These are phyloP conservation scores for Phytophthora quininea DNA, from an alignment of 352 stramenopile genomes.

Conservation along the genomic window DNA sequence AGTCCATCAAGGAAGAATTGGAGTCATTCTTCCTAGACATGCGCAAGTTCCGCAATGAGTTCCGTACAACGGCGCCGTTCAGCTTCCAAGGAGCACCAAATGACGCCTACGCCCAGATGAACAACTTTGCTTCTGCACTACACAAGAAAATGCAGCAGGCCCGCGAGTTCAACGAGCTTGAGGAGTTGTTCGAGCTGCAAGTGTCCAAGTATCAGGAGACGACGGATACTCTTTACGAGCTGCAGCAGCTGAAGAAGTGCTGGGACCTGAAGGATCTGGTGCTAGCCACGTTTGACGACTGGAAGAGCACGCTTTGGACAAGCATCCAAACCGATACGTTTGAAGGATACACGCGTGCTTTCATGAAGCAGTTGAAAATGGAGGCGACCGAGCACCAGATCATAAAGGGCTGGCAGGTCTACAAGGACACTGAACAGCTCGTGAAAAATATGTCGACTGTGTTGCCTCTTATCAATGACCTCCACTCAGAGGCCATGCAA, in stretches of 20 bases:
- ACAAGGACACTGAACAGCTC: constrained; percentile 87
- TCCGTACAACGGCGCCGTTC: constrained; percentile 94
- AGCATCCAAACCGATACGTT: constrained; percentile 86
- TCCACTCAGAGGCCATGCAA: constrained; percentile 95
- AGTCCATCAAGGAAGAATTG: constrained; percentile 93
- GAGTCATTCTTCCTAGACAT: constrained; percentile 95
- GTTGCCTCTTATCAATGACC: constrained; percentile 92
- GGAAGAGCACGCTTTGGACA: constrained; percentile 84
- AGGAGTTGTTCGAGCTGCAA: constrained; percentile 88
- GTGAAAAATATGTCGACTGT: constrained; percentile 90
- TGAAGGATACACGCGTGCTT: constrained; percentile 74
- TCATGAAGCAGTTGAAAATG: constrained; percentile 89
- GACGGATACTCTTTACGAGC: constrained; percentile 86
- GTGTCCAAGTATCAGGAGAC: constrained; percentile 90
- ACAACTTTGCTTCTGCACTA: constrained; percentile 67
- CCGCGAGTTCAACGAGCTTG: constrained; percentile 86
- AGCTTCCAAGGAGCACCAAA: constrained; percentile 86
- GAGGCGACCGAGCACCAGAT: constrained; percentile 83
- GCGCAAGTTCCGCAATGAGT: constrained; percentile 95
- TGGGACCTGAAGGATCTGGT: constrained; percentile 89
- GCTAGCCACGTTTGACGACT: constrained; percentile 83
- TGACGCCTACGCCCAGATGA: constrained; percentile 88
- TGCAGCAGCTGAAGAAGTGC: constrained; percentile 88
- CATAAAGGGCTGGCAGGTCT: constrained; percentile 89
- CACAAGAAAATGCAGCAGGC: constrained; percentile 85